A percentile compares a stretch with the other conserved stretches of the same genome.
Conservation (phyloP, 164 flowering plant genomes). For the Kalanchoe fedtschenkoi region DNA sequence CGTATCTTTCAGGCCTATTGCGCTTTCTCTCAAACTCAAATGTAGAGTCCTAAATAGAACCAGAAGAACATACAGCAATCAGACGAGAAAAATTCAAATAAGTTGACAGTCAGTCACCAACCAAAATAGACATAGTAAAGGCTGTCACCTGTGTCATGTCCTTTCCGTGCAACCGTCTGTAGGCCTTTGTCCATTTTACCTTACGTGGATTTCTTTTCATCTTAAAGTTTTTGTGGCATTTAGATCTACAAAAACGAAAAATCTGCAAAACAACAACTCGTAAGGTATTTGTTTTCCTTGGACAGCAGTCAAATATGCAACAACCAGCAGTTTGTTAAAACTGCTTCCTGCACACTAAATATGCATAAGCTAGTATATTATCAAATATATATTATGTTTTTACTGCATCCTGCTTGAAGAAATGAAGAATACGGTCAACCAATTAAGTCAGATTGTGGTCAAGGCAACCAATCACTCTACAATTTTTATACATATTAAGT, state of each 20-base stretch:
- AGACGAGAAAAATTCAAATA: not conserved
- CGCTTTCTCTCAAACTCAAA: conserved; percentile 66
- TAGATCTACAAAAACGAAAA: conserved; percentile 77
- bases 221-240: conserved; percentile 92
- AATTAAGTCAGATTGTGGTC: no score
- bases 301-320: no score
- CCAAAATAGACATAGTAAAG: not conserved
- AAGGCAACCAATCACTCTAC: no score
- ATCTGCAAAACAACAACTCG: conserved; percentile 37
- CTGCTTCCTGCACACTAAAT: no score
- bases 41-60: conserved; percentile 34
- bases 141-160: conserved; percentile 72
- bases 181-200: conserved; percentile 92
- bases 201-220: conserved; percentile 96
- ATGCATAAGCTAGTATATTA: no score
- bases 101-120: not conserved
- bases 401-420: no score
- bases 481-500: no score
- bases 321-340: no score
- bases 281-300: not conserved
- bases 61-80: not conserved
- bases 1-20: conserved; percentile 67
- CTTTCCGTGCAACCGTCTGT: conserved; percentile 71
- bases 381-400: no score
- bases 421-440: no score